Percentiles rank a stretch among this genome's conserved stretches.
phyloP scores from a whole-genome alignment of 2,329 filamentous ascomycete species.

The Helotiales sp. region DNA sequence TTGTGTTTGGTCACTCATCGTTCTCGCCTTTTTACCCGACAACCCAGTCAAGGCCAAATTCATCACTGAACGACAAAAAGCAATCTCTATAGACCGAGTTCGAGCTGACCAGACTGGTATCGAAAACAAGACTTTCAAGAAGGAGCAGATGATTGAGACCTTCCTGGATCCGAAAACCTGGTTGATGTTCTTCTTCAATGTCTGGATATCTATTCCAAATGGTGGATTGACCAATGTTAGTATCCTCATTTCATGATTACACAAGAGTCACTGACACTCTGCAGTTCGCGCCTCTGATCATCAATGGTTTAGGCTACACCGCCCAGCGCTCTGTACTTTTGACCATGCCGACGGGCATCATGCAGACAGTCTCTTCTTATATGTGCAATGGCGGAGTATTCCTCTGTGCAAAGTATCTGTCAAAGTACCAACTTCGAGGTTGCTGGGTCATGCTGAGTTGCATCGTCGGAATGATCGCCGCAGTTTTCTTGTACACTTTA shows the following conservation, averaged over 20 bases:
- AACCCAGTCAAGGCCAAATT: slow-evolving; percentile 46
- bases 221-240: slow-evolving; percentile 17
- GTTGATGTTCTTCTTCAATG: slow-evolving; percentile 31
- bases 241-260: neutral
- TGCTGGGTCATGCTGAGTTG: slow-evolving; percentile 33
- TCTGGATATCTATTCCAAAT: slow-evolving; percentile 39
- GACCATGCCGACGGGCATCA: slow-evolving; percentile 63
- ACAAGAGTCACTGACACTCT: neutral
- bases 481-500: slow-evolving; percentile 35
- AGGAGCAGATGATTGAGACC: slow-evolving; percentile 50
- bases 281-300: slow-evolving; percentile 33
- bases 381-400: slow-evolving; percentile 21
- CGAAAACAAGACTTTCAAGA: slow-evolving; percentile 49
- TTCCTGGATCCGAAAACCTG: slow-evolving; percentile 42
- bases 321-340: slow-evolving; percentile 37
- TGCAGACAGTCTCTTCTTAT: slow-evolving; percentile 20
- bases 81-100: slow-evolving; percentile 50
- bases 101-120: slow-evolving; percentile 57
- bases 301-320: slow-evolving; percentile 38
- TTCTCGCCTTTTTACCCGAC: slow-evolving; percentile 48
- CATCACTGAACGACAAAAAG: slow-evolving; percentile 40
- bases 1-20: slow-evolving; percentile 36
- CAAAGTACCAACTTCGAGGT: slow-evolving; percentile 21
- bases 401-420: slow-evolving; percentile 15
- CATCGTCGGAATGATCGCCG: slow-evolving; percentile 36